A percentile compares a stretch with the other conserved stretches of the same genome.
Evolutionary conservation across 495 filamentous ascomycete species (phyloP).

Genomic region (Lasiosphaeris hirsuta): DNA sequence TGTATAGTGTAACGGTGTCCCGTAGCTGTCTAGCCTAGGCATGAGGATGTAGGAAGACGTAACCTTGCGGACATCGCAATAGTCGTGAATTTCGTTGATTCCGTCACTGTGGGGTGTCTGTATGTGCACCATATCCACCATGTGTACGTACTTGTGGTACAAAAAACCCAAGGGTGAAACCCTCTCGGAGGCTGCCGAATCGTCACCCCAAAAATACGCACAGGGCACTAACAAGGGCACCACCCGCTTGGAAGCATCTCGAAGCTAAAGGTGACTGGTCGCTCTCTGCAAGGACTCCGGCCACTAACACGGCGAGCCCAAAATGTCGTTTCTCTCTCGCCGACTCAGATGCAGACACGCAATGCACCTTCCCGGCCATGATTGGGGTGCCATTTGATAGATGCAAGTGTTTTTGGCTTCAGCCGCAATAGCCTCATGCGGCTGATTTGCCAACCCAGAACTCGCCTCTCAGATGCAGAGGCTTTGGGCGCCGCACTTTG

Average conservation of each 20-base stretch:
- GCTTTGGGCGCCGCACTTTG: no score
- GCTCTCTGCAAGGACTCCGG: constrained; percentile 1
- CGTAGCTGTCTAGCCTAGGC: no score
- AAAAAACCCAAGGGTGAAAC: background rate
- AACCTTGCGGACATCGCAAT: no score
- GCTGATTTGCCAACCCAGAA: constrained; percentile 2
- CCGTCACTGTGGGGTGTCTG: no score
- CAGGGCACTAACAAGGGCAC: background rate
- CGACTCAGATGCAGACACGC: background rate
- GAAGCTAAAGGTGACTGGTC: constrained; percentile 6
- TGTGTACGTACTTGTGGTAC: background rate
- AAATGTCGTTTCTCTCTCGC: background rate
- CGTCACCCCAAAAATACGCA: background rate
- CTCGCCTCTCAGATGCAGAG: background rate
- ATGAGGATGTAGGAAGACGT: no score
- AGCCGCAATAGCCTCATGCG: constrained; percentile 6
- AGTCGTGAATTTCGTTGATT: no score
- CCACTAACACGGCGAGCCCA: constrained; percentile 3
- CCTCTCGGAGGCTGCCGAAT: constrained; percentile 8
- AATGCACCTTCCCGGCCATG: background rate
- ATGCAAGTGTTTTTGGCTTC: background rate
- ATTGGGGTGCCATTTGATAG: background rate
- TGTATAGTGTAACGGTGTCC: no score
- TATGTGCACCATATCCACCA: background rate
- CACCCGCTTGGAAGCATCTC: constrained; percentile 13